Evolutionary conservation across 768 basidiomycete species (phyloP).

Genomic region (Xerocomellus chrysenteron): DNA sequence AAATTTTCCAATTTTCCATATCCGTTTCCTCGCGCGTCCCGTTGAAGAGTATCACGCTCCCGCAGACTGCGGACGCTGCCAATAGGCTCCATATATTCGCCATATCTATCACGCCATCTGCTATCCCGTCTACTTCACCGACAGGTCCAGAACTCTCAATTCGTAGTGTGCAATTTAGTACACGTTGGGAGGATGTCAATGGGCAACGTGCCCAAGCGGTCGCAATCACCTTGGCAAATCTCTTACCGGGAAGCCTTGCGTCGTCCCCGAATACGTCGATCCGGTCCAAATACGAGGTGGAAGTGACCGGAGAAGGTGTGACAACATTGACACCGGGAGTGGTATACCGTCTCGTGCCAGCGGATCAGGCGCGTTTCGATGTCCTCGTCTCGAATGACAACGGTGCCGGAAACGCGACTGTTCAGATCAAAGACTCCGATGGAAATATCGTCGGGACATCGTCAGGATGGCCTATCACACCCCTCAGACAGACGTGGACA

Average conservation of each 20-base stretch:
- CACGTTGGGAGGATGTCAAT: conserved; percentile 43
- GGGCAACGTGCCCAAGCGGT: conserved; percentile 45
- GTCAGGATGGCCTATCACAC: conserved; percentile 37
- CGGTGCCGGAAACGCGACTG: conserved; percentile 28
- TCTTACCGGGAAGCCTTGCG: conserved; percentile 37
- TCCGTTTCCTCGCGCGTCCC: conserved; percentile 41
- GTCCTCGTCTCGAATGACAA: conserved; percentile 43
- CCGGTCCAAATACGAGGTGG: conserved; percentile 34
- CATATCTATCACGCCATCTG: conserved; percentile 39
- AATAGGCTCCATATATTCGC: conserved; percentile 48
- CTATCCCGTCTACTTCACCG: conserved; percentile 24
- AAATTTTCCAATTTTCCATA: conserved; percentile 47
- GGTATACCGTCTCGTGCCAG: conserved; percentile 46
- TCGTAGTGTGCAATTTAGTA: conserved; percentile 44
- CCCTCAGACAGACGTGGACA: conserved; percentile 42
- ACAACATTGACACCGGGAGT: conserved; percentile 42
- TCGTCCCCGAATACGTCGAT: conserved; percentile 32
- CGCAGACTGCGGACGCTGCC: conserved; percentile 21
- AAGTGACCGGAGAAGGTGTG: conserved; percentile 39
- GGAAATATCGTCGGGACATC: conserved; percentile 39
- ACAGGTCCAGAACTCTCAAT: conserved; percentile 36
- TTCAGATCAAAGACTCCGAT: conserved; percentile 33
- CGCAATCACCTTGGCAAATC: conserved; percentile 52
- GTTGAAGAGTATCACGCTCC: conserved; percentile 46
- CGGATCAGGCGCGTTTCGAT: conserved; percentile 50